These are phyloP conservation scores for Hansenula anomala DNA, from an alignment of 1,139 yeast genomes.

Conservation along the genomic window DNA sequence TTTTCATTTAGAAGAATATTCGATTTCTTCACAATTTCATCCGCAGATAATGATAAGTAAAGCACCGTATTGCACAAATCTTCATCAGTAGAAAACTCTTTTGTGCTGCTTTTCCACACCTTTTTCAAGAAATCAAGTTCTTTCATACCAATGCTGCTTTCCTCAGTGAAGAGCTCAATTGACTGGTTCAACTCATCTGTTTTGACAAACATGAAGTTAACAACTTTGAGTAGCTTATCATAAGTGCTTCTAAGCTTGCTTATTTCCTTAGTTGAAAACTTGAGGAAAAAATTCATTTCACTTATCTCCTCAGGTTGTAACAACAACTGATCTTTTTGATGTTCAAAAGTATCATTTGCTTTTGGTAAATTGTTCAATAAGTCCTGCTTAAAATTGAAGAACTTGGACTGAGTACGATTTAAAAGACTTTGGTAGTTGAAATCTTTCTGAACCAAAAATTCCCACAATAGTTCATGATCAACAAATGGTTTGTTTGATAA, in stretches of 20 bases:
- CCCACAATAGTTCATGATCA: conserved; percentile 36
- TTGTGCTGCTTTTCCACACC: conserved; percentile 10
- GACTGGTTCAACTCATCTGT: conserved; percentile 33
- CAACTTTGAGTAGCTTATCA: conserved; percentile 37
- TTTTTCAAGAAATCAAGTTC: conserved; percentile 16
- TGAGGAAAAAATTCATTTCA: conserved; percentile 54
- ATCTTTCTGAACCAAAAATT: conserved; percentile 27
- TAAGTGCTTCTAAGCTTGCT: conserved; percentile 28
- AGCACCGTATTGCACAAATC: conserved; percentile 14
- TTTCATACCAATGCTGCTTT: conserved; percentile 23
- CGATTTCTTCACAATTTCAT: conserved; percentile 38
- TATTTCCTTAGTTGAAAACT: conserved; percentile 48
- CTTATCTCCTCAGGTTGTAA: conserved; percentile 37
- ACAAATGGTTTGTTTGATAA: conserved; percentile 28
- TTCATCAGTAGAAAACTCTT: conserved; percentile 20
- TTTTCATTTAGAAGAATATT: conserved; percentile 32
- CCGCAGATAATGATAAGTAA: conserved; percentile 24
- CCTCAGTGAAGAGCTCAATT: conserved; percentile 15
- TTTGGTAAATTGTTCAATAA: conserved; percentile 6
- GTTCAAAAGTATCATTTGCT: conserved; percentile 4
- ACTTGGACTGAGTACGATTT: conserved; percentile 28
- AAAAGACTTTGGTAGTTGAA: conserved; percentile 13
- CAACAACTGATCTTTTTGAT: conserved; percentile 11
- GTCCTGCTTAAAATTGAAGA: conserved; percentile 27
- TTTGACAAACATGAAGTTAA: conserved; percentile 41